Evolutionary conservation across 257 asterid species (phyloP).

Genomic region (Solanum gracilifrons): DNA sequence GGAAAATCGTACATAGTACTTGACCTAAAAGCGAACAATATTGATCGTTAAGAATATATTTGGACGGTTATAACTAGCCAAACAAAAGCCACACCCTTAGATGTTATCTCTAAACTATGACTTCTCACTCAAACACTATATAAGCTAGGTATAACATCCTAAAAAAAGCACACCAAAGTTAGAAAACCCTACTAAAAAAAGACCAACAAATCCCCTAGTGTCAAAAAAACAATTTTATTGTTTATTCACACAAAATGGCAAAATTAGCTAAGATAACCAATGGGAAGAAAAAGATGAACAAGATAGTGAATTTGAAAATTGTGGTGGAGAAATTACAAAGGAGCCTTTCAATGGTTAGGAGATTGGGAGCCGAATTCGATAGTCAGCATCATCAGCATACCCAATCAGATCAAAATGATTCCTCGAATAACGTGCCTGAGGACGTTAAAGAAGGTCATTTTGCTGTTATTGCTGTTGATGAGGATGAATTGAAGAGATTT

Average conservation of each 20-base stretch:
- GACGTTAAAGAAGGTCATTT: constrained; percentile 44
- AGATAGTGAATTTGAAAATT: constrained; percentile 33
- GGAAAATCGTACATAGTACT: background rate
- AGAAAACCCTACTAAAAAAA: background rate
- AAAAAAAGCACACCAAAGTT: background rate
- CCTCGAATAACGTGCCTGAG: constrained; percentile 20
- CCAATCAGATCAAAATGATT: background rate
- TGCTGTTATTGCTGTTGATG: constrained; percentile 25
- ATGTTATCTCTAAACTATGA: background rate
- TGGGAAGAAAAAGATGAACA: constrained; percentile 20
- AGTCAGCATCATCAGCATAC: background rate
- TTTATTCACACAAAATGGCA: background rate
- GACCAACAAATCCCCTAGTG: background rate
- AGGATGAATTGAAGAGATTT: constrained; percentile 15
- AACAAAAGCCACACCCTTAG: background rate
- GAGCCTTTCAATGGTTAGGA: constrained; percentile 28
- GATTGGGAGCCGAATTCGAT: background rate
- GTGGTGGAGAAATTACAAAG: constrained; percentile 46
- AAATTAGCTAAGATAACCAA: background rate
- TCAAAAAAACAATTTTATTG: background rate
- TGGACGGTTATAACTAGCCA: background rate
- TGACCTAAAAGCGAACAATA: background rate
- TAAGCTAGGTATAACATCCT: background rate
- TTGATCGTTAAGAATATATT: background rate
- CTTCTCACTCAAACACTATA: background rate